Evolutionary conservation across 2,329 filamentous ascomycete species (phyloP), one percentile per base, ranked within the genome.

Genomic region (Stemphylium beticola): DNA sequence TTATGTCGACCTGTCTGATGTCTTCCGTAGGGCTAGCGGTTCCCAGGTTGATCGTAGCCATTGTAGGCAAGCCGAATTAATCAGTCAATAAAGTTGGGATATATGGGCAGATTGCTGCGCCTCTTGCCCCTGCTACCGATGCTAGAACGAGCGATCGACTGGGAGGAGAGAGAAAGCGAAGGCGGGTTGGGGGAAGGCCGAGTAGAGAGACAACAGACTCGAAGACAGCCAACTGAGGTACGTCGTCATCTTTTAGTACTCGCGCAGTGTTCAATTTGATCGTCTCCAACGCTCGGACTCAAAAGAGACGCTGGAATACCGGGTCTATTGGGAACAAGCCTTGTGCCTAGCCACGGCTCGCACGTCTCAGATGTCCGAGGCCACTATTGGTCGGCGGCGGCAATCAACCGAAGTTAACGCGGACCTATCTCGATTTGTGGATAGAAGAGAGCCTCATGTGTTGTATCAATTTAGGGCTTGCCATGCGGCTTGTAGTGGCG

Each of bases 241-340:
- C 54, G 68, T 68, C 65, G 66, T 69, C 66, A 72, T 71, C 67
- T 68, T 73, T 74, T 74, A 74, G 70, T 74, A 74, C 67, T 66
- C 48, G 58, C 53, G 47, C 50, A 55, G 39, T 39, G 31, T 59
- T 60, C 52, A 43, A 60, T 52, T 56, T 47, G 54, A 64, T 61
- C 64, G 65, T 67, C 62, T 64, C 57, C 49, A 51, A 65, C 62
- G 68, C 69, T 67, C 65, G 62, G 63, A 49, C 63, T 66, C 65
- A 61, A 61, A 45, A 49, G 60, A 54, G 53, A 62, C 51, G 59
- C 61, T 73, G 53, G 67, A 74, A 72, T 73, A 72, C 69, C 71
- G 71, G 66, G 65, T 66, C 68, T 71, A 74, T 72, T 72, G 62
- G 55, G 57, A 67, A 67, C 65, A 67, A 68, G 65, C 69, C 69